Conservation (phyloP, 345 rosid species). For the Moricandia moricandioides region DNA sequence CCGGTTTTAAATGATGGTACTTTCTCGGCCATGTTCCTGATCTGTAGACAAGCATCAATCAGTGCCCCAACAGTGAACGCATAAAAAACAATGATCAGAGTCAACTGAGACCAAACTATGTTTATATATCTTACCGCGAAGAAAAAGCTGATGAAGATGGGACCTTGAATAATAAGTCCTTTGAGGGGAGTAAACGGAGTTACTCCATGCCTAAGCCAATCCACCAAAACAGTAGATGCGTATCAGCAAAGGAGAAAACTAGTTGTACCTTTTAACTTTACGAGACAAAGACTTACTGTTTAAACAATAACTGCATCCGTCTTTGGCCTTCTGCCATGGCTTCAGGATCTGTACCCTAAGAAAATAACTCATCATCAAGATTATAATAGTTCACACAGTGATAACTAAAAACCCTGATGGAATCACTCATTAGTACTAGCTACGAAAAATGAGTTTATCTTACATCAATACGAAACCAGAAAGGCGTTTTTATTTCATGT, state of each 20-base stretch:
- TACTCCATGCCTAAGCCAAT: constrained; percentile 54
- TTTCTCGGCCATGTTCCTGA: constrained; percentile 69
- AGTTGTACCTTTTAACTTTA: background rate
- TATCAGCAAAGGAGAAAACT: constrained; percentile 9
- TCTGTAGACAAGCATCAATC: constrained; percentile 37
- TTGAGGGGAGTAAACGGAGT: constrained; percentile 58
- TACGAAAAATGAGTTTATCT: background rate
- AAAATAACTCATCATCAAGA: background rate
- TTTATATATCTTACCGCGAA: constrained; percentile 50
- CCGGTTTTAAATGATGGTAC: constrained; percentile 68
- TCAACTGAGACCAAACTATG: constrained; percentile 1
- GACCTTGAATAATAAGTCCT: constrained; percentile 67
- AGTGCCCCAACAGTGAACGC: background rate
- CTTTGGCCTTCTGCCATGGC: constrained; percentile 45
- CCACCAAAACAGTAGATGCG: constrained; percentile 1
- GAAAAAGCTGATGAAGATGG: constrained; percentile 66
- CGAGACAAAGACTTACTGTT: constrained; percentile 36
- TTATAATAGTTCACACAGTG: background rate
- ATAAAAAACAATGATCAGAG: background rate
- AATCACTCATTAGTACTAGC: too few species aligned
- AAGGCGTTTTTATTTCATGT: background rate
- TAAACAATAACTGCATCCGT: constrained; percentile 42
- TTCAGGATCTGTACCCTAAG: constrained; percentile 42
- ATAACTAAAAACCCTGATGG: background rate
- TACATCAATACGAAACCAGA: background rate